Percentiles rank a stretch among this genome's conserved stretches.
Evolutionary conservation across 2,329 filamentous ascomycete species (phyloP).

Genomic region (Tolypocladium sp.): DNA sequence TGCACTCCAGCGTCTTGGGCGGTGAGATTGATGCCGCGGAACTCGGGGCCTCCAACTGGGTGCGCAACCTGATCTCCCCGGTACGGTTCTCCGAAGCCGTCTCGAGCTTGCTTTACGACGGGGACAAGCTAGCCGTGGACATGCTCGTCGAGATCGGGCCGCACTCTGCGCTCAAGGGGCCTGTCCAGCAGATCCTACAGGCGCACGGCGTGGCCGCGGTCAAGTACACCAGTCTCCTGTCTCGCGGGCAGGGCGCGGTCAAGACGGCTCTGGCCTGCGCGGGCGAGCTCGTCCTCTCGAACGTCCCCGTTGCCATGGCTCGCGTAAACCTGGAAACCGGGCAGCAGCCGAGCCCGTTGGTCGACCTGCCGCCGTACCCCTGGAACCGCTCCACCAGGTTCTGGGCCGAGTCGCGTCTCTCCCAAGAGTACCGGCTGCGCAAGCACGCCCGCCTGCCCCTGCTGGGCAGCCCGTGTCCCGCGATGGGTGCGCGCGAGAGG

Average conservation of each 20-base stretch:
- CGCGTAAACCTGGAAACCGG: too few relatives aligned
- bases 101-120: not conserved
- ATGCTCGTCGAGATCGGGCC: constrained; percentile 3
- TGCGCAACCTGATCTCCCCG: not conserved
- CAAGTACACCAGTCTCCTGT: not conserved
- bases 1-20: not conserved
- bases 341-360: too few relatives aligned
- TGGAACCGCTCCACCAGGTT: too few relatives aligned
- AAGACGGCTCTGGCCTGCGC: not conserved
- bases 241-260: not conserved
- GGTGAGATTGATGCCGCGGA: not conserved
- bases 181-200: not conserved
- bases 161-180: not conserved
- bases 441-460: too few relatives aligned
- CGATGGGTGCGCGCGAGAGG: too few relatives aligned
- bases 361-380: not conserved
- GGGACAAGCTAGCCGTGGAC: not conserved
- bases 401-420: too few relatives aligned
- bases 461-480: too few relatives aligned
- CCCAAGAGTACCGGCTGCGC: too few relatives aligned
- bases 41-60: not conserved
- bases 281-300: too few relatives aligned
- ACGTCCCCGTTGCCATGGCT: too few relatives aligned
- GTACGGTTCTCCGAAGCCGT: not conserved
- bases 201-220: not conserved